Evolutionary conservation across 1,139 yeast genomes (phyloP).

Genomic region (Lodderomyces metapsilosis): DNA sequence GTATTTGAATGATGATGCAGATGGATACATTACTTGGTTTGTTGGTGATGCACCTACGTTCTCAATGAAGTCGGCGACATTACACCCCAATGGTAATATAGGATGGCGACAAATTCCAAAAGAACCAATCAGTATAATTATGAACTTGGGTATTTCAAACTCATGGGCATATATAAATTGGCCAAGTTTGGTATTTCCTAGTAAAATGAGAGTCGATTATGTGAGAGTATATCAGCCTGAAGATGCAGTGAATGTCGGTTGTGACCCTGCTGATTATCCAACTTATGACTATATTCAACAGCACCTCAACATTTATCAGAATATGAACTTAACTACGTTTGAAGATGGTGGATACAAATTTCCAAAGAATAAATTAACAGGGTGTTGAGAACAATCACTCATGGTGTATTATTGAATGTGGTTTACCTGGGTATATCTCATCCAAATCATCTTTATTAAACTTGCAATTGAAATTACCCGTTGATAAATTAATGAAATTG

Average conservation of each 20-base stretch:
- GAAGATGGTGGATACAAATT: slow-evolving; percentile 59
- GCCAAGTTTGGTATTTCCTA: slow-evolving; percentile 68
- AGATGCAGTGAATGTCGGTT: slow-evolving; percentile 50
- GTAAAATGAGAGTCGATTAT: slow-evolving; percentile 65
- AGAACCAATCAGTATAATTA: slow-evolving; percentile 79
- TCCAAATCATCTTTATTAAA: slow-evolving; percentile 29
- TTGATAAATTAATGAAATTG: slow-evolving; percentile 60
- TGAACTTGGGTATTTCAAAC: slow-evolving; percentile 78
- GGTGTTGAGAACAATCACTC: slow-evolving; percentile 16
- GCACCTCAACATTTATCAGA: slow-evolving; percentile 61
- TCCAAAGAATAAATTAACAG: slow-evolving; percentile 47
- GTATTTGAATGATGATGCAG: slow-evolving; percentile 60
- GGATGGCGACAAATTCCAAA: slow-evolving; percentile 75
- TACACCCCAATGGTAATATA: slow-evolving; percentile 81
- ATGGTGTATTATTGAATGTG: slow-evolving; percentile 15
- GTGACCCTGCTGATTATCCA: slow-evolving; percentile 75
- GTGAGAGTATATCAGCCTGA: slow-evolving; percentile 78
- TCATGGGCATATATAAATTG: slow-evolving; percentile 84
- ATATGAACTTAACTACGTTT: slow-evolving; percentile 70
- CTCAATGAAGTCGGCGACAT: slow-evolving; percentile 58
- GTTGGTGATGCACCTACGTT: slow-evolving; percentile 69
- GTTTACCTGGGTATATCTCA: slow-evolving; percentile 12
- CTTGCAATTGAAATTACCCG: slow-evolving; percentile 41
- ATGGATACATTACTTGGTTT: slow-evolving; percentile 81
- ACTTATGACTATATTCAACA: slow-evolving; percentile 67